Percentiles rank a stretch among this genome's conserved stretches.
phyloP scores from a whole-genome alignment of 305 asterid species.

The Coffea humblotiana region DNA sequence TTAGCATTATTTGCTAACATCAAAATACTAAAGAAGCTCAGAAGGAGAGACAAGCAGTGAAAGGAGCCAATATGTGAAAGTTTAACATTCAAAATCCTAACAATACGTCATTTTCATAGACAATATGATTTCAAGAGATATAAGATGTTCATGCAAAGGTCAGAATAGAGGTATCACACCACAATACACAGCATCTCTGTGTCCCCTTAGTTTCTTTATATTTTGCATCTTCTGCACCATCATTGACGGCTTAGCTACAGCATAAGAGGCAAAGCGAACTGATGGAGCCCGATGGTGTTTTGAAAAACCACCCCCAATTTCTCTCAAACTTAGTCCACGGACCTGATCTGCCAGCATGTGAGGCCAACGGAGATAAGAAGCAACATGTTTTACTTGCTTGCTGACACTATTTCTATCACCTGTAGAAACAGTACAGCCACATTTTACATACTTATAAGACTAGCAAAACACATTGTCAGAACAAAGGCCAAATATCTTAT shows the following conservation, averaged over 20 bases:
- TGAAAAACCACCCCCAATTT: slow-evolving; percentile 97
- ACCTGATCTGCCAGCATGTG: slow-evolving; percentile 96
- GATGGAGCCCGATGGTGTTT: slow-evolving; percentile 97
- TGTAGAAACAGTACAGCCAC: slow-evolving; percentile 28
- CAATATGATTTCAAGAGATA: not conserved
- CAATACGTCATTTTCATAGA: not conserved
- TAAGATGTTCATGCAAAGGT: not conserved
- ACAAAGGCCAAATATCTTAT: not conserved
- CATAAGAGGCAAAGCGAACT: slow-evolving; percentile 84
- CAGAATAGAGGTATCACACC: slow-evolving; percentile 36
- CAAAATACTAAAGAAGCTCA: not conserved
- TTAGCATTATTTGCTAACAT: no score
- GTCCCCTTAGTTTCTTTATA: slow-evolving; percentile 85
- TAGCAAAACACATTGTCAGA: not conserved
- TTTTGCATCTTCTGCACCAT: slow-evolving; percentile 98
- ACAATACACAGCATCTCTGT: slow-evolving; percentile 97
- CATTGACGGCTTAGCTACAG: slow-evolving; percentile 95
- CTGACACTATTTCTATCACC: slow-evolving; percentile 61
- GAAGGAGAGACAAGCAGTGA: not conserved
- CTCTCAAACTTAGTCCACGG: slow-evolving; percentile 91
- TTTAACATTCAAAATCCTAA: not conserved
- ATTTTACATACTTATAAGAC: not conserved
- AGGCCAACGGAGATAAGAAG: slow-evolving; percentile 92
- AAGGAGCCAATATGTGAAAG: not conserved
- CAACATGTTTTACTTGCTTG: slow-evolving; percentile 50